These are phyloP conservation scores for Leptomonas pyrrhocoris DNA, from an alignment of 208 protist genomes.

Conservation along the genomic window DNA sequence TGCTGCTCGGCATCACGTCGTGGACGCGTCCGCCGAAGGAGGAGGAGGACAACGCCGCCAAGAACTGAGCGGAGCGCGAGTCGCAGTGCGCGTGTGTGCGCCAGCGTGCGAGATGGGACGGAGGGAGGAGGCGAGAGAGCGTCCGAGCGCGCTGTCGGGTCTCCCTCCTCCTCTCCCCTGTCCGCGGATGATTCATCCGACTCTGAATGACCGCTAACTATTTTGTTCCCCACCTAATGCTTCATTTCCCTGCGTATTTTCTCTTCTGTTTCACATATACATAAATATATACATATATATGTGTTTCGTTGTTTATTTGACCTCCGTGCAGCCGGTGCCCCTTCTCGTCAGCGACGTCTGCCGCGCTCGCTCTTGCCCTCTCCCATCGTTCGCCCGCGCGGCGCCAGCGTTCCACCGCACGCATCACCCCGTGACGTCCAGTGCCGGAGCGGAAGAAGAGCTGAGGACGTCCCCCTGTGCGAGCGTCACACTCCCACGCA, in stretches of 20 bases:
- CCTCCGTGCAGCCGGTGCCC: neutral
- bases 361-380: conserved; percentile 18
- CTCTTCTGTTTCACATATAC: neutral
- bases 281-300: neutral
- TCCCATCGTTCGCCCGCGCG: neutral
- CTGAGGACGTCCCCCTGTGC: too few relatives aligned
- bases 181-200: too few relatives aligned
- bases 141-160: neutral
- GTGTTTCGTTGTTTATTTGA: neutral
- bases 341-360: neutral
- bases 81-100: neutral
- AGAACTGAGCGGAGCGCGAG: conserved; percentile 10
- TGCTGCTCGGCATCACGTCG: conserved; percentile 22
- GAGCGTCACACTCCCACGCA: too few relatives aligned
- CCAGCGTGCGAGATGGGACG: neutral
- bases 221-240: neutral
- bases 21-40: conserved; percentile 30
- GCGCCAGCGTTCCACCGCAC: conserved; percentile 3
- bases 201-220: too few relatives aligned
- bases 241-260: neutral
- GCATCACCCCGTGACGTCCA: neutral
- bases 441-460: neutral
- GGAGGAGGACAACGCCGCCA: conserved; percentile 25
- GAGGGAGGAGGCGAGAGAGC: neutral
- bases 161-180: neutral